Evolutionary conservation across 352 stramenopile genomes (phyloP).

Genomic region (Thalassiosira oceanica): DNA sequence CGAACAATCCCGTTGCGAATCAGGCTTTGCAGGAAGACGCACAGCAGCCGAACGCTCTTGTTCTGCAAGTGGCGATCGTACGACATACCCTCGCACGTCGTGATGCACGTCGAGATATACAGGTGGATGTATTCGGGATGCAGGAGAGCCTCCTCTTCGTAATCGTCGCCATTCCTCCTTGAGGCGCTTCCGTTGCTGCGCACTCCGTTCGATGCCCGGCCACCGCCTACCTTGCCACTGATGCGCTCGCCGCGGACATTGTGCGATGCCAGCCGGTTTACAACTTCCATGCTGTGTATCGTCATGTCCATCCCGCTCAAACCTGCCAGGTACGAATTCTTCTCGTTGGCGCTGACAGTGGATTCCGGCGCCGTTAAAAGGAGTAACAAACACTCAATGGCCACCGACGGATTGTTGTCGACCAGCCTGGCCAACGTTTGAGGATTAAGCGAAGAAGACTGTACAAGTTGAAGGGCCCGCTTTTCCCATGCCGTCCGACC

Average conservation of each 20-base stretch:
- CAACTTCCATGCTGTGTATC: conserved; percentile 96
- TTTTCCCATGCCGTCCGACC: background rate
- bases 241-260: conserved; percentile 14
- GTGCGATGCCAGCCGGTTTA: conserved; percentile 75
- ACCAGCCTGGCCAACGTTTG: conserved; percentile 94
- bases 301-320: conserved; percentile 99
- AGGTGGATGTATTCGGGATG: conserved; percentile 98
- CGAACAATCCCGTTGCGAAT: conserved; percentile 99
- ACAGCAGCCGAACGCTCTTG: conserved; percentile 95
- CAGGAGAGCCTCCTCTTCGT: conserved; percentile 18
- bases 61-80: conserved; percentile 98
- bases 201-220: conserved; percentile 2
- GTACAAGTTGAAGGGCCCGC: conserved; percentile 20
- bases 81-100: conserved; percentile 94
- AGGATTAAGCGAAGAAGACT: conserved; percentile 87
- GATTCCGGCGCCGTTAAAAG: conserved; percentile 45
- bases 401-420: conserved; percentile 97
- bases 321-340: conserved; percentile 94
- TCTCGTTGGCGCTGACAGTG: conserved; percentile 36
- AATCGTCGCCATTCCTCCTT: background rate
- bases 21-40: conserved; percentile 96
- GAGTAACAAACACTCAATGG: conserved; percentile 90
- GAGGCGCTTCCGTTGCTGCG: too few relatives aligned
- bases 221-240: background rate
- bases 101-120: conserved; percentile 99